Percentiles rank a stretch among this genome's conserved stretches.
Evolutionary conservation across 768 basidiomycete genomes (phyloP).

Genomic region (Boletus sensibilis): DNA sequence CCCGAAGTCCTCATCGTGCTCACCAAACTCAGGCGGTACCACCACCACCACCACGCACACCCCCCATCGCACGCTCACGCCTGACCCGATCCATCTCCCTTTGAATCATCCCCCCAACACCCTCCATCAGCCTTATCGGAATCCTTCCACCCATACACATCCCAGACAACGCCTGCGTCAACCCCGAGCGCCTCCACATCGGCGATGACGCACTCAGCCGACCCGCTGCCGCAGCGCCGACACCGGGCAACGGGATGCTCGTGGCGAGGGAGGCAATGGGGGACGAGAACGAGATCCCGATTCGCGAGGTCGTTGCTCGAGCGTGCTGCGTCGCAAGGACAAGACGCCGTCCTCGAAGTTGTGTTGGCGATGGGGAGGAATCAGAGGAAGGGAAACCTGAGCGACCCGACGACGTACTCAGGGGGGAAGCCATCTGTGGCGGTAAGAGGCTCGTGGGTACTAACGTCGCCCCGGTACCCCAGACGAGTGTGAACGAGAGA

Average conservation of each 20-base stretch:
- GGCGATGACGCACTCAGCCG: constrained; percentile 34
- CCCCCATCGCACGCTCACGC: not conserved
- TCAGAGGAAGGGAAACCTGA: constrained; percentile 29
- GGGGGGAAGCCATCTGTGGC: constrained; percentile 23
- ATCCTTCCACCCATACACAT: constrained; percentile 29
- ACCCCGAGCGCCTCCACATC: constrained; percentile 30
- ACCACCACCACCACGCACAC: not conserved
- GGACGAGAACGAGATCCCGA: constrained; percentile 23
- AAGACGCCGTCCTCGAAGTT: constrained; percentile 65
- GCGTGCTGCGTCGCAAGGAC: constrained; percentile 50
- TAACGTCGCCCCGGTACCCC: constrained; percentile 23
- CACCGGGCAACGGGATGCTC: constrained; percentile 61
- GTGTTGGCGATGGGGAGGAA: constrained; percentile 34
- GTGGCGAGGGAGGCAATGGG: constrained; percentile 41
- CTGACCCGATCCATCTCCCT: constrained; percentile 44
- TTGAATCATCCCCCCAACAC: constrained; percentile 53
- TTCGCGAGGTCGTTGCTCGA: constrained; percentile 39
- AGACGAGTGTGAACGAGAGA: constrained; percentile 57
- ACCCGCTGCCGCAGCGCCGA: constrained; percentile 44
- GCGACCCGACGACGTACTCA: constrained; percentile 29
- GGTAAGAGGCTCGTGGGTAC: constrained; percentile 43
- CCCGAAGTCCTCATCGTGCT: constrained; percentile 65
- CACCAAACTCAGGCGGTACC: constrained; percentile 56
- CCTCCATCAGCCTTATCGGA: constrained; percentile 61
- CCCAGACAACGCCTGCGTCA: constrained; percentile 27